These are phyloP conservation scores for Thelonectria discophora DNA, from an alignment of 2,329 filamentous ascomycete genomes.

Conservation along the genomic window DNA sequence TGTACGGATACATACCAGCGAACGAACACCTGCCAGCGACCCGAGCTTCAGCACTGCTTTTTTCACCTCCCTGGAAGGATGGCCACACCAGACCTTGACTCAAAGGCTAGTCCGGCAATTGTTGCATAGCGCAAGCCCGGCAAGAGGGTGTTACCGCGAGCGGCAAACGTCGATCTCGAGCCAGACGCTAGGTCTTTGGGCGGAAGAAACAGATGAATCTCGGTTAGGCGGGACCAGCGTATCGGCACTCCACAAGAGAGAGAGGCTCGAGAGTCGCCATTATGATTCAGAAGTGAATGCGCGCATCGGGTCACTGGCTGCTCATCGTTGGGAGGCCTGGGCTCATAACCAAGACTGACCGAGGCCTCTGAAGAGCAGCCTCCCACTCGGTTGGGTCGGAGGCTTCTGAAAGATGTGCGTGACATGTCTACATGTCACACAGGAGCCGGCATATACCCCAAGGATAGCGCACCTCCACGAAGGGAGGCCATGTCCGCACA, in stretches of 20 bases:
- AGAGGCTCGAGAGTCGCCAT: slow-evolving; percentile 15
- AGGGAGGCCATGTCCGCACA: background rate
- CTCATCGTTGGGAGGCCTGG: background rate
- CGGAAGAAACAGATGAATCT: slow-evolving; percentile 22
- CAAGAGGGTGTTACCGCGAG: slow-evolving; percentile 38
- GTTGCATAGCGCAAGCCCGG: slow-evolving; percentile 32
- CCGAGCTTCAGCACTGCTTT: slow-evolving; percentile 11
- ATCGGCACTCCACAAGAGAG: slow-evolving; percentile 14
- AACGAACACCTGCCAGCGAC: background rate
- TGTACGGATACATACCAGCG: background rate
- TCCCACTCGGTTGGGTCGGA: background rate
- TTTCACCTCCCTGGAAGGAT: background rate
- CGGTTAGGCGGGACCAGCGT: slow-evolving; percentile 14
- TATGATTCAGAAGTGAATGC: background rate
- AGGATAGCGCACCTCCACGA: background rate
- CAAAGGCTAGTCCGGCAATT: slow-evolving; percentile 35
- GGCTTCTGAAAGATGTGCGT: slow-evolving; percentile 1
- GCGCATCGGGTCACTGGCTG: background rate
- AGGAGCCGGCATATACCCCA: slow-evolving; percentile 26
- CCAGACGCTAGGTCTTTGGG: slow-evolving; percentile 31
- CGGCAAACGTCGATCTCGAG: slow-evolving; percentile 43
- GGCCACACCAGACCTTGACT: slow-evolving; percentile 5
- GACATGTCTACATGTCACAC: slow-evolving; percentile 24
- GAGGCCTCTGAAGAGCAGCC: background rate
- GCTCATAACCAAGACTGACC: background rate